Evolutionary conservation across 1,284 basidiomycete species (phyloP).

Genomic region (Singerocomus rubriflavus): DNA sequence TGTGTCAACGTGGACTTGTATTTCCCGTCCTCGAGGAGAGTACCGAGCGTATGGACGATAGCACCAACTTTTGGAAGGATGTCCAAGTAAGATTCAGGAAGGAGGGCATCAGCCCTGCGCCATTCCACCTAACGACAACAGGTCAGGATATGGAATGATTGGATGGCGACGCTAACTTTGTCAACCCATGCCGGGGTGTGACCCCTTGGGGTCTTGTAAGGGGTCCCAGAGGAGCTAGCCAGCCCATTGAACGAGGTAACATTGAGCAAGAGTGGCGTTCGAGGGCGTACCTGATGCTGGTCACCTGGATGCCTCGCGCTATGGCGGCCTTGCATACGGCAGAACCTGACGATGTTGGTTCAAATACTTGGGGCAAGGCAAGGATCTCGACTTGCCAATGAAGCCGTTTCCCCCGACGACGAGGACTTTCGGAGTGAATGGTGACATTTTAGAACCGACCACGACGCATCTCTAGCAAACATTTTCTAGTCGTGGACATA

Average conservation of each 20-base stretch:
- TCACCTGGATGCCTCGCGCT: slow-evolving; percentile 80
- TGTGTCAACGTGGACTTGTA: slow-evolving; percentile 77
- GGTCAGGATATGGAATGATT: slow-evolving; percentile 9
- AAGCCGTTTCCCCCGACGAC: slow-evolving; percentile 96
- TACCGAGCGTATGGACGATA: slow-evolving; percentile 95
- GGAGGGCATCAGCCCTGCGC: slow-evolving; percentile 76
- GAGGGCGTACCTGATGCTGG: slow-evolving; percentile 73
- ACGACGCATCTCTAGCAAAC: background rate
- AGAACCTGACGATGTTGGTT: slow-evolving; percentile 60
- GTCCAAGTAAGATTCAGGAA: slow-evolving; percentile 70
- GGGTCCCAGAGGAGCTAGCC: slow-evolving; percentile 77
- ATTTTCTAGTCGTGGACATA: no score
- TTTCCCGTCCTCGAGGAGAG: slow-evolving; percentile 75
- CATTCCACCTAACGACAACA: slow-evolving; percentile 66
- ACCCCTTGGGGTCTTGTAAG: slow-evolving; percentile 85
- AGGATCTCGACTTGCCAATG: slow-evolving; percentile 55
- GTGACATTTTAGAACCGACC: slow-evolving; percentile 37
- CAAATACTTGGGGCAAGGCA: background rate
- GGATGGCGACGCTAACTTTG: slow-evolving; percentile 44
- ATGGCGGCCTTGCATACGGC: slow-evolving; percentile 88
- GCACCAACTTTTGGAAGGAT: slow-evolving; percentile 67
- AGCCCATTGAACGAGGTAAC: background rate
- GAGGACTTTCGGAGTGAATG: slow-evolving; percentile 60
- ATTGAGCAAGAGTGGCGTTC: background rate
- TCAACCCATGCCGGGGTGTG: slow-evolving; percentile 85